Evolutionary conservation across 257 asterid genomes (phyloP).

Genomic region (Perilla frutescens): DNA sequence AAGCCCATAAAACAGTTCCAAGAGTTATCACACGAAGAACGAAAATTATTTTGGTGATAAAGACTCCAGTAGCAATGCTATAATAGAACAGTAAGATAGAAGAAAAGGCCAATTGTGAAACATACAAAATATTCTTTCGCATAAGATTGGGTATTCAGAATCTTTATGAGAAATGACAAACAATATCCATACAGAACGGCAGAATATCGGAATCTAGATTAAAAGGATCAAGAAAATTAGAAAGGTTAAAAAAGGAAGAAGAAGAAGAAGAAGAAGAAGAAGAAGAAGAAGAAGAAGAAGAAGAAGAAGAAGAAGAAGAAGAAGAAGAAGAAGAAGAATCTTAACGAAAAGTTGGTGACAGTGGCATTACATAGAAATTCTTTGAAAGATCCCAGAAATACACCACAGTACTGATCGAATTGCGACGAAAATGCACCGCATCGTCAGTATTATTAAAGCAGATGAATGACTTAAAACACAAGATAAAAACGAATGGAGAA

Average conservation of each 20-base stretch:
- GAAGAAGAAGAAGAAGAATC: not conserved
- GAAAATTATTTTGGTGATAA: not conserved
- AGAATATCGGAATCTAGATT: constrained; percentile 18
- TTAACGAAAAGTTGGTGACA: constrained; percentile 7
- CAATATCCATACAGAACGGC: constrained; percentile 4
- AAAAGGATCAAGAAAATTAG: not conserved
- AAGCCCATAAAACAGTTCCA: constrained; percentile 3
- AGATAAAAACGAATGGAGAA: constrained; percentile 4
- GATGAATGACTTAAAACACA: not conserved
- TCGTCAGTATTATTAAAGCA: not conserved
- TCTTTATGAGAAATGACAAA: constrained; percentile 10
- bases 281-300: not conserved
- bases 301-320: too few species aligned
- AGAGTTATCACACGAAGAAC: constrained; percentile 1
- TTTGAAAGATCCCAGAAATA: constrained; percentile 24
- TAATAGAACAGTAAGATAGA: too few species aligned
- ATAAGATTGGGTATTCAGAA: constrained; percentile 31
- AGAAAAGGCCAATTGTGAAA: not conserved
- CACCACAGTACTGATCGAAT: constrained; percentile 25
- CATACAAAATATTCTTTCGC: not conserved
- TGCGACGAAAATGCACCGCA: constrained; percentile 20
- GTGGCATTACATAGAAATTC: constrained; percentile 14
- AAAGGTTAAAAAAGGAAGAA: too few species aligned
- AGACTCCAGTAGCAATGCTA: too few species aligned
- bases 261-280: not conserved